Evolutionary conservation across 805 yeast genomes (phyloP), one percentile per base, ranked within the genome.

Genomic region (Lachancea waltii): DNA sequence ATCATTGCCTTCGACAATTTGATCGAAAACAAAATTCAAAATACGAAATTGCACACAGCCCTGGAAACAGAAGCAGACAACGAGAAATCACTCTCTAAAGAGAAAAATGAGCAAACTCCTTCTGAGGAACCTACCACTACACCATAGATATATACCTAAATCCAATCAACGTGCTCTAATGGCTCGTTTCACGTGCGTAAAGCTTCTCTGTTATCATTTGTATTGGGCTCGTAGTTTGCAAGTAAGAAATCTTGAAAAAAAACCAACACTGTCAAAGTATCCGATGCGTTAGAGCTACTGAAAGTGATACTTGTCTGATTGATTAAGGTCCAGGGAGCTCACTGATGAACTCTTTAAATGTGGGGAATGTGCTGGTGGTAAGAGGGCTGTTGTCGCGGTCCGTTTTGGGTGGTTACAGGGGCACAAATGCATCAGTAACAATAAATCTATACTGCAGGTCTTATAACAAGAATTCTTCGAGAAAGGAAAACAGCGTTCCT

Each of bases 1-100:
- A 89, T 94, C 53, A 83, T 92, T 56, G 94, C 97, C 8, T 90
- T 92, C 73, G 95, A 92, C 63, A 95, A 92, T 60, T 73, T 92
- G 62, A 92, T 92, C 57, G 97, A 92, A 54, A 94, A 94, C 67
- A 92, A 92, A 65, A 79, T 92, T 48, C 85, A 84, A 50, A 87
- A 87, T 61, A 81, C 79, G 56, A 73, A 69, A 41, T 42, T 64
- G 20, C 65, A 60, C 36, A 54, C 54, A 34, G 31, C 59, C 63
- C 30, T 57, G 48, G 47, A 67, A 55, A 26, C 19, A 16, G 20
- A 34, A 3, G 10, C 40, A n/a, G 48, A 44, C 30, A 66, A 52
- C 45, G 60, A 48, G 17, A 22, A 29, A 10, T 5, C 36, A 14
- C 9, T 31, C 7, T n/a, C 33, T 15, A 17, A 23, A 14, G 20